A percentile compares a stretch with the other conserved stretches of the same genome.
phyloP scores from a whole-genome alignment of 345 rosid species.

The Hibiscus tridactylites region DNA sequence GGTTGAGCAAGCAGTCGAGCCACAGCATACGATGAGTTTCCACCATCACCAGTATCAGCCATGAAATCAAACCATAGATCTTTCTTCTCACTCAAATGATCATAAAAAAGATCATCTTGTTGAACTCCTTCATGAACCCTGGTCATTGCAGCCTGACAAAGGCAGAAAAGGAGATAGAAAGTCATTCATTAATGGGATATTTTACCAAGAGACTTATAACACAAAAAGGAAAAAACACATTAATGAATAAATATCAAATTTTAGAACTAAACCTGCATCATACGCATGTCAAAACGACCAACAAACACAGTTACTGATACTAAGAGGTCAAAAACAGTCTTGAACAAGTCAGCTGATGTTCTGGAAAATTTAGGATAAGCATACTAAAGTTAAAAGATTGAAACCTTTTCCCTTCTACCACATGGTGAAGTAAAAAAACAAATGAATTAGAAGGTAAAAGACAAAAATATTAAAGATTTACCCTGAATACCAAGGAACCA shows the following conservation, averaged over 20 bases:
- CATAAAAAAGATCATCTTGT: slow-evolving; percentile 55
- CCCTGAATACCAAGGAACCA: slow-evolving; percentile 99
- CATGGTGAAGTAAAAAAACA: neutral
- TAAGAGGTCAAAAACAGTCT: slow-evolving; percentile 92
- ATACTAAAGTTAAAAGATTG: slow-evolving; percentile 11
- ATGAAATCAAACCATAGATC: slow-evolving; percentile 98
- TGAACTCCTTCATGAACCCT: slow-evolving; percentile 41
- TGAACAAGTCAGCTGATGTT: slow-evolving; percentile 96
- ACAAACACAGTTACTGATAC: slow-evolving; percentile 96
- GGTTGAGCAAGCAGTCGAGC: slow-evolving; percentile 95
- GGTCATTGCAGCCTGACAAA: slow-evolving; percentile 82
- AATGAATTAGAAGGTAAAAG: neutral
- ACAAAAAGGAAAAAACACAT: neutral
- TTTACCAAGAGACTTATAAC: neutral
- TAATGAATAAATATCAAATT: neutral
- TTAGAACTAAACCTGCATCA: slow-evolving; percentile 75
- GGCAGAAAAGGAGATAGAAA: slow-evolving; percentile 1
- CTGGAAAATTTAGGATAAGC: slow-evolving; percentile 42
- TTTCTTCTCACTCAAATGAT: slow-evolving; percentile 65
- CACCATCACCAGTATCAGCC: slow-evolving; percentile 99
- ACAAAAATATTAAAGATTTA: slow-evolving; percentile 24
- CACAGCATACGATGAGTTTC: slow-evolving; percentile 82
- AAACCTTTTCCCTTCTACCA: neutral
- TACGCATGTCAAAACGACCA: slow-evolving; percentile 99
- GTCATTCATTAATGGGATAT: neutral